phyloP scores from a whole-genome alignment of 176 grass and related monocot genomes.

The Pontederia crassipes region DNA sequence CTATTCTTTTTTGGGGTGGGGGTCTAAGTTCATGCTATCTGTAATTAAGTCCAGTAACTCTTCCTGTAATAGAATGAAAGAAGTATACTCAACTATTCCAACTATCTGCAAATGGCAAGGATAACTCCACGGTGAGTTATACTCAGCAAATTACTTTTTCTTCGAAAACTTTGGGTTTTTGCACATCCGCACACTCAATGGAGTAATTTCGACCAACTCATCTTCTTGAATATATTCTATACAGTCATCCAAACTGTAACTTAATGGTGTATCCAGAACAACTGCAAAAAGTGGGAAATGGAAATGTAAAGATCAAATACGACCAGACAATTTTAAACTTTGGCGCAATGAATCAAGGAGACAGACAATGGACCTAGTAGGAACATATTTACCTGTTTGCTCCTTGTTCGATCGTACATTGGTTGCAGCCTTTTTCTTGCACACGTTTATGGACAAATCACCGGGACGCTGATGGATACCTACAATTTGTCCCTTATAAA shows the following conservation, averaged over 20 bases:
- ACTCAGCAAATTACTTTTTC: constrained; percentile 22
- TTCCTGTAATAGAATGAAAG: too few relatives aligned
- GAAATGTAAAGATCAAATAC: background rate
- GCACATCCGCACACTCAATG: constrained; percentile 63
- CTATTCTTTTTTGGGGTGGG: too few relatives aligned
- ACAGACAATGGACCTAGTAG: background rate
- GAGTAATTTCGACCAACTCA: constrained; percentile 87
- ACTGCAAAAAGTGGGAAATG: constrained; percentile 45
- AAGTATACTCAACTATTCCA: too few relatives aligned
- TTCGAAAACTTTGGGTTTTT: constrained; percentile 85
- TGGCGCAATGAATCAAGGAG: background rate
- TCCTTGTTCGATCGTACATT: constrained; percentile 97
- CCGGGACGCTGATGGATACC: constrained; percentile 91
- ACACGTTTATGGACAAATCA: constrained; percentile 90
- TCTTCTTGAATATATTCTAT: constrained; percentile 98
- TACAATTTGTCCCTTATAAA: constrained; percentile 97
- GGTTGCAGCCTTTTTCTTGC: constrained; percentile 98
- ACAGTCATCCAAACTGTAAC: constrained; percentile 93
- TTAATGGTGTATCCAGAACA: constrained; percentile 74
- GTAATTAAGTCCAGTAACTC: too few relatives aligned
- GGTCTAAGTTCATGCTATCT: too few relatives aligned
- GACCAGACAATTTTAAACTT: background rate
- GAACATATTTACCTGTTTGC: constrained; percentile 43
- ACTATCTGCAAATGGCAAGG: too few relatives aligned
- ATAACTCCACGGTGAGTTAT: too few relatives aligned